Percentiles rank a stretch among this genome's conserved stretches.
These are phyloP conservation scores for Exutisphaerella laricina DNA, from an alignment of 2,329 filamentous ascomycete species.

Conservation along the genomic window DNA sequence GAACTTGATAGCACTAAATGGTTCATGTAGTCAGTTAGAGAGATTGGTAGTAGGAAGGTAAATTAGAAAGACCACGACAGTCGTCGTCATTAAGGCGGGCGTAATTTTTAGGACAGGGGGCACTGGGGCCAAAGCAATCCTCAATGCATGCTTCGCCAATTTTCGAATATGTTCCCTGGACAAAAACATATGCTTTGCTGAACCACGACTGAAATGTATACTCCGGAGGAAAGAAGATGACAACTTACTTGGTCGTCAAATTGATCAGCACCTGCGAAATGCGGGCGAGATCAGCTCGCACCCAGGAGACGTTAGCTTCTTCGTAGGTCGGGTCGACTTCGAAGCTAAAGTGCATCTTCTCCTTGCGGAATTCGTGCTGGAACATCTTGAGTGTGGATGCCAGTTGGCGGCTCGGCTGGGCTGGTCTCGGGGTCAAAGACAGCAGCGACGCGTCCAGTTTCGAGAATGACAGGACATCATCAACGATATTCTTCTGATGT, in stretches of 20 bases:
- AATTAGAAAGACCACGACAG: too few species aligned
- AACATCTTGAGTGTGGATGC: slow-evolving; percentile 32
- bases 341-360: slow-evolving; percentile 27
- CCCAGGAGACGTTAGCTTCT: slow-evolving; percentile 19
- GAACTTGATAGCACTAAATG: slow-evolving; percentile 33
- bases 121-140: too few species aligned
- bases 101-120: too few species aligned
- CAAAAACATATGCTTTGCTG: too few species aligned
- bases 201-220: too few species aligned
- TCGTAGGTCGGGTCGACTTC: slow-evolving; percentile 26
- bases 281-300: slow-evolving; percentile 28
- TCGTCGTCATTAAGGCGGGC: too few species aligned
- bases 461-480: slow-evolving; percentile 38
- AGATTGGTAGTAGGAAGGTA: too few species aligned
- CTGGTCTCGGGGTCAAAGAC: slow-evolving; percentile 24
- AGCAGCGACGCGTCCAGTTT: slow-evolving; percentile 33
- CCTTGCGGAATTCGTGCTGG: slow-evolving; percentile 32
- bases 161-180: too few species aligned
- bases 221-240: too few species aligned
- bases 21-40: background rate
- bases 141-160: too few species aligned
- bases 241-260: slow-evolving; percentile 21
- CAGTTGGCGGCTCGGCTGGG: slow-evolving; percentile 25
- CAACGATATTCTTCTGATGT: slow-evolving; percentile 38
- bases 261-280: slow-evolving; percentile 32